These are phyloP conservation scores for Cryomyces minteri DNA, from an alignment of 495 filamentous ascomycete genomes.

Conservation along the genomic window DNA sequence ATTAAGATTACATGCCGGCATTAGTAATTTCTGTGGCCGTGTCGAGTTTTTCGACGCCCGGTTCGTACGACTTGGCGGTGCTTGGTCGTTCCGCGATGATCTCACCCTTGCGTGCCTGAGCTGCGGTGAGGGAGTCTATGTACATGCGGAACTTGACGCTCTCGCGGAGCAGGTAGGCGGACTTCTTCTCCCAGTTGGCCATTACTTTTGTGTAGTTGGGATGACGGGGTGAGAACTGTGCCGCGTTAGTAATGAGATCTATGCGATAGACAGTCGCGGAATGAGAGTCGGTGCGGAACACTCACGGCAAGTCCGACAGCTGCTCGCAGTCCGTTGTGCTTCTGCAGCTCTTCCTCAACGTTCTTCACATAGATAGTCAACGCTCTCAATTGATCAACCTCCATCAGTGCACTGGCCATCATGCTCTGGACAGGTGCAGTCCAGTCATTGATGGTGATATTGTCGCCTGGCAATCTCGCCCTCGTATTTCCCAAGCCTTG, in stretches of 20 bases:
- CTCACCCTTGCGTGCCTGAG: slow-evolving; percentile 36
- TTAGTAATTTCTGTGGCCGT: no score
- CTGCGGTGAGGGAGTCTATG: slow-evolving; percentile 56
- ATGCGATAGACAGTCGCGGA: not conserved
- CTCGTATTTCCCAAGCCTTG: slow-evolving; percentile 25
- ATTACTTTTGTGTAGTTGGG: slow-evolving; percentile 67
- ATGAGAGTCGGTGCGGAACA: slow-evolving; percentile 2
- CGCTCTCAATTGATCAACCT: slow-evolving; percentile 62
- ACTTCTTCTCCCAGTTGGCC: slow-evolving; percentile 94
- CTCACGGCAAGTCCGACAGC: slow-evolving; percentile 68
- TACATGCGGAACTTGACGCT: slow-evolving; percentile 95
- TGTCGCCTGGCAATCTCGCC: slow-evolving; percentile 66
- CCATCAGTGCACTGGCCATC: slow-evolving; percentile 56
- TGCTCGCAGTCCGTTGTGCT: slow-evolving; percentile 69
- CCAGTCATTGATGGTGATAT: slow-evolving; percentile 78
- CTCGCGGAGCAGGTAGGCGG: slow-evolving; percentile 76
- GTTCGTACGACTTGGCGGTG: no score
- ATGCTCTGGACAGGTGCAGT: slow-evolving; percentile 81
- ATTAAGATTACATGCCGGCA: no score
- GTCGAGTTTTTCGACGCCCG: no score
- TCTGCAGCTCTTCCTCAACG: slow-evolving; percentile 68
- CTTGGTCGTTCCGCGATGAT: slow-evolving; percentile 12
- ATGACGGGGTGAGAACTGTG: slow-evolving; percentile 62
- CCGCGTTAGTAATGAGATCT: slow-evolving; percentile 1
- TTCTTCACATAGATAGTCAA: slow-evolving; percentile 63